Evolutionary conservation across 2,329 filamentous ascomycete genomes (phyloP), one percentile per base, ranked within the genome.

Genomic region (Dactylonectria macrodidyma): DNA sequence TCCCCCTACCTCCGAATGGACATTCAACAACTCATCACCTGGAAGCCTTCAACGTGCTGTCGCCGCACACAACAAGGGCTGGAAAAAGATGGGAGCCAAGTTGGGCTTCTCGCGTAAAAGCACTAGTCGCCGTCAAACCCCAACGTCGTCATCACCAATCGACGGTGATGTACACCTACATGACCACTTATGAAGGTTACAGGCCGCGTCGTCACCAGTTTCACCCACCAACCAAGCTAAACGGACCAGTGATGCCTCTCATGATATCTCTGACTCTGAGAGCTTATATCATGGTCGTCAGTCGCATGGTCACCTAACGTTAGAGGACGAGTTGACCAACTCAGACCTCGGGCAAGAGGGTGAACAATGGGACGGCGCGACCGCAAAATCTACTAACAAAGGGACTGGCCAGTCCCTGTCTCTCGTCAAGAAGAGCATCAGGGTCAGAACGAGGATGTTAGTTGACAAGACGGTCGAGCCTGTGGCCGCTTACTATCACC

Each of bases 31-130:
- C 10, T 30, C 84, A 1, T 87, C 88, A 5, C 86, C 87, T 0
- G 85, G 84, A n/a, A 83, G 84, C 14, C 79, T 89, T 24, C 86
- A 89, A 56, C 84, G 86, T 63, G 87, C 87, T 14, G 83, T 89
- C 57, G 85, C 85, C 41, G 86, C 85, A 2, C 85, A 87, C 74
- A 87, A 81, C 71, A 89, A 87, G 65, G 85, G 89, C 57, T 91
- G 89, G 89, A 91, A 90, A 80, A 90, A 89, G 76, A 86, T 91
- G 75, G 86, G 89, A 19, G 88, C 87, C 7, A 91, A 89, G 72
- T 79, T 91, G 4, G 89, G 89, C 3, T 83, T 90, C 65, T 85
- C 85, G 60, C 85, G 85, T 74, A 90, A 88, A 77, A 81, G 79
- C 67, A 81, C 81, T 34, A 83, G 81, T 57, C 84, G 84, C 30